phyloP scores from a whole-genome alignment of 768 basidiomycete species.

The Multifurca ochricompacta region DNA sequence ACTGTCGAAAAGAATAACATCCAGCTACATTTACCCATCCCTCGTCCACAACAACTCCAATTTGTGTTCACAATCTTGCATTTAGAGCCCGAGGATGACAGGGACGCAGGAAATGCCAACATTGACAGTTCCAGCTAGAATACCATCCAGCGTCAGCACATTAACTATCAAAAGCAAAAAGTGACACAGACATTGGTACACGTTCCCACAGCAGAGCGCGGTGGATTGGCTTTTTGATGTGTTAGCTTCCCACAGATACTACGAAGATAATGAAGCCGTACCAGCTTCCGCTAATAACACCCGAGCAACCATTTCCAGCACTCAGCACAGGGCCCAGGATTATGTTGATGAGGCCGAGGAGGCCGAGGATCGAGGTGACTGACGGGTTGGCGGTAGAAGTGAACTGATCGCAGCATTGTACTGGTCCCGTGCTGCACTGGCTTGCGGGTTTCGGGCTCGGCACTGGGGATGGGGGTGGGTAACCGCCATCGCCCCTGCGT shows the following conservation, averaged over 20 bases:
- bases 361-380: not conserved
- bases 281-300: not conserved
- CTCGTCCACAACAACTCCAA: too few relatives aligned
- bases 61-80: too few relatives aligned
- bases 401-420: not conserved
- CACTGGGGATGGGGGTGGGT: not conserved
- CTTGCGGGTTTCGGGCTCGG: not conserved
- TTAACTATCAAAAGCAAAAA: not conserved
- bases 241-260: not conserved
- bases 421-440: not conserved
- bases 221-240: not conserved
- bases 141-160: not conserved
- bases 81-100: not conserved
- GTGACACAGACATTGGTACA: not conserved
- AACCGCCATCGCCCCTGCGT: not conserved
- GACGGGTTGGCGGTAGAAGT: not conserved
- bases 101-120: not conserved
- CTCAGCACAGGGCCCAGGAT: accelerated
- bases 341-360: not conserved
- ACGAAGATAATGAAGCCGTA: not conserved
- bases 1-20: too few relatives aligned
- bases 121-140: not conserved
- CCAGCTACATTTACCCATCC: too few relatives aligned
- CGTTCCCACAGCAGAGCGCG: not conserved
- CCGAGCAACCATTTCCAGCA: not conserved